These are phyloP conservation scores for Trametes elegans DNA, from an alignment of 768 basidiomycete genomes.

Conservation along the genomic window DNA sequence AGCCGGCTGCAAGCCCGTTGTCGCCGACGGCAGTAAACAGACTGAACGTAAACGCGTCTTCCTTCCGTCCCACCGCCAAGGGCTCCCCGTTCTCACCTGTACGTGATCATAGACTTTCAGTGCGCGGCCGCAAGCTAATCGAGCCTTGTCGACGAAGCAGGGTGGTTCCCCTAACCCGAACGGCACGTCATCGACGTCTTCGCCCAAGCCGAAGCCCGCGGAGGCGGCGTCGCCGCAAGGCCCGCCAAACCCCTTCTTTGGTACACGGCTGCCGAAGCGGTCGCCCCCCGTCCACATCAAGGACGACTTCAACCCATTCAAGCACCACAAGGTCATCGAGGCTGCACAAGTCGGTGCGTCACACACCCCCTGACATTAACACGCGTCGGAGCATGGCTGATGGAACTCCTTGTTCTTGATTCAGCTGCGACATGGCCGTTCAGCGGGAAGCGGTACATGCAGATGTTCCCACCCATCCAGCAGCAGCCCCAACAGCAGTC, in stretches of 20 bases:
- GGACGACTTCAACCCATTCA: slow-evolving; percentile 98
- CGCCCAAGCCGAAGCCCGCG: slow-evolving; percentile 59
- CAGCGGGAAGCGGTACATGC: slow-evolving; percentile 81
- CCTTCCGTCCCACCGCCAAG: slow-evolving; percentile 87
- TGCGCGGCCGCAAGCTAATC: not conserved
- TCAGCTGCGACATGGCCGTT: slow-evolving; percentile 84
- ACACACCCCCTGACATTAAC: not conserved
- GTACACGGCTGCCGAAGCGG: slow-evolving; percentile 74
- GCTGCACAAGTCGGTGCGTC: slow-evolving; percentile 71
- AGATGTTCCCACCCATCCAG: slow-evolving; percentile 67
- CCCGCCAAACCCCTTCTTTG: slow-evolving; percentile 87
- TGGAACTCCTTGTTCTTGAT: not conserved
- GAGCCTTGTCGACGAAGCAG: slow-evolving; percentile 26
- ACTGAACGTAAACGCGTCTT: slow-evolving; percentile 85
- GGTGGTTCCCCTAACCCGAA: slow-evolving; percentile 29
- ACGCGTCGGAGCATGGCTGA: not conserved
- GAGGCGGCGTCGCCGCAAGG: slow-evolving; percentile 40
- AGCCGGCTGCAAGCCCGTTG: slow-evolving; percentile 36
- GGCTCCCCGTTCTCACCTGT: slow-evolving; percentile 61
- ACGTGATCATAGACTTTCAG: slow-evolving; percentile 1
- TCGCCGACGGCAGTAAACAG: slow-evolving; percentile 61
- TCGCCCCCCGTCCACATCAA: slow-evolving; percentile 75
- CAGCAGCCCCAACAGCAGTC: slow-evolving; percentile 63
- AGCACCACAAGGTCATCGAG: slow-evolving; percentile 77
- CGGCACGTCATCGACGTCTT: slow-evolving; percentile 44